These are phyloP conservation scores for Suhomyces guaymorum DNA, from an alignment of 1,139 yeast species.

Conservation along the genomic window DNA sequence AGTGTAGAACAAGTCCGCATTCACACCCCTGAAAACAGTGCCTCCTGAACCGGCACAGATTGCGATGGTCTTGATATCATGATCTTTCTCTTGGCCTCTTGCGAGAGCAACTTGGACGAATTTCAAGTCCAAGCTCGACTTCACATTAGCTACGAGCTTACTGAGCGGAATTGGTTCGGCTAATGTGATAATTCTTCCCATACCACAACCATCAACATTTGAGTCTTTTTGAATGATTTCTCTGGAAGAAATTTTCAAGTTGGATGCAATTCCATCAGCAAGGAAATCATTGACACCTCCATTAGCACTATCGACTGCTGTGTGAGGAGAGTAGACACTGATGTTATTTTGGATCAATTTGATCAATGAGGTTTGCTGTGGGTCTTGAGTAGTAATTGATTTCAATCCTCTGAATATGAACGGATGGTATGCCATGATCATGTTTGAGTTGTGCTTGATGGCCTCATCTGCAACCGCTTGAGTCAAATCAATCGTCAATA, in stretches of 20 bases:
- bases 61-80: slow-evolving; percentile 58
- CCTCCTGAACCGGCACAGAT: slow-evolving; percentile 97
- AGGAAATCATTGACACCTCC: slow-evolving; percentile 96
- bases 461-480: slow-evolving; percentile 87
- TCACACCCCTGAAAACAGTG: slow-evolving; percentile 57
- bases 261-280: slow-evolving; percentile 56
- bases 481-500: slow-evolving; percentile 85
- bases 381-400: slow-evolving; percentile 62
- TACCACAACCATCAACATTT: slow-evolving; percentile 58
- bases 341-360: slow-evolving; percentile 72
- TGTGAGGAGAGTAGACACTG: slow-evolving; percentile 92
- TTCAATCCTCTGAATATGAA: slow-evolving; percentile 90
- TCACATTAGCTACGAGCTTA: slow-evolving; percentile 54
- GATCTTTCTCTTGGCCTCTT: slow-evolving; percentile 29
- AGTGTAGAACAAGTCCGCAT: slow-evolving; percentile 79
- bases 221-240: slow-evolving; percentile 32
- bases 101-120: slow-evolving; percentile 66
- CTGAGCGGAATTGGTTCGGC: slow-evolving; percentile 42
- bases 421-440: slow-evolving; percentile 91
- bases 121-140: slow-evolving; percentile 50
- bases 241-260: slow-evolving; percentile 22
- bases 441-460: slow-evolving; percentile 44
- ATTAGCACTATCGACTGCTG: slow-evolving; percentile 89
- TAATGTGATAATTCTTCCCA: slow-evolving; percentile 74
- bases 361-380: slow-evolving; percentile 80